Percentiles rank a stretch among this genome's conserved stretches.
Conservation (phyloP, 441 rosid species). For the Melianthus villosus region DNA sequence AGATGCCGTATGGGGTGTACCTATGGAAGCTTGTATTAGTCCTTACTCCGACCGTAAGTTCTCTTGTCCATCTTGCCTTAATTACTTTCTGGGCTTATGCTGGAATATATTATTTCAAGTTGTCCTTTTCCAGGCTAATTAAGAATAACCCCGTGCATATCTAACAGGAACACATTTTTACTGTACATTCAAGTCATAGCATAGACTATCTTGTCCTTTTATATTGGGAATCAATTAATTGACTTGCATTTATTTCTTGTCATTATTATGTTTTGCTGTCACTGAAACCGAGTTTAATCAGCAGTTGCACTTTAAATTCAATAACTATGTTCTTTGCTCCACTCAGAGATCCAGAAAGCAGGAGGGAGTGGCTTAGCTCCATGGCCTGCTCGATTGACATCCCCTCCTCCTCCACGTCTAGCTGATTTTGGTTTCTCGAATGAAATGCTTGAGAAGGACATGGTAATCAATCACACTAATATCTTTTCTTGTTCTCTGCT, state of each 20-base stretch:
- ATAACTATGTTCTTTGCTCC: constrained; percentile 3
- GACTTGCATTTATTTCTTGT: too few species aligned
- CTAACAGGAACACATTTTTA: too few species aligned
- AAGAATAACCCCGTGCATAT: too few species aligned
- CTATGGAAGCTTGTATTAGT: constrained; percentile 86
- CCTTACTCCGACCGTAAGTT: constrained; percentile 80
- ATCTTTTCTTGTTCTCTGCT: background rate
- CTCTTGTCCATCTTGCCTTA: constrained; percentile 9
- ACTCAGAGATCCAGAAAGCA: constrained; percentile 55
- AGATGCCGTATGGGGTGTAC: constrained; percentile 66
- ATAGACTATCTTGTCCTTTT: too few species aligned
- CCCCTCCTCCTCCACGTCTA: constrained; percentile 78
- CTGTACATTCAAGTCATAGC: too few species aligned
- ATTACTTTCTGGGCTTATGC: background rate
- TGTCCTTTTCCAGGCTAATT: too few species aligned
- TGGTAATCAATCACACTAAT: constrained; percentile 23
- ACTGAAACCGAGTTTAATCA: too few species aligned
- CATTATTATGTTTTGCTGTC: too few species aligned
- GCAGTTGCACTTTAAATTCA: constrained; percentile 5
- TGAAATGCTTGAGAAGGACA: constrained; percentile 67
- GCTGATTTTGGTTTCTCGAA: constrained; percentile 75
- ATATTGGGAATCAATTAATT: too few species aligned
- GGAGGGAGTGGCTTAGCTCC: constrained; percentile 89
- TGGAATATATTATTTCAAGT: constrained; percentile 2
- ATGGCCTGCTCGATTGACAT: constrained; percentile 83